Percentiles rank a stretch among this genome's conserved stretches.
Evolutionary conservation across 2,329 filamentous ascomycete species (phyloP).

Genomic region (Colletotrichum scovillei): DNA sequence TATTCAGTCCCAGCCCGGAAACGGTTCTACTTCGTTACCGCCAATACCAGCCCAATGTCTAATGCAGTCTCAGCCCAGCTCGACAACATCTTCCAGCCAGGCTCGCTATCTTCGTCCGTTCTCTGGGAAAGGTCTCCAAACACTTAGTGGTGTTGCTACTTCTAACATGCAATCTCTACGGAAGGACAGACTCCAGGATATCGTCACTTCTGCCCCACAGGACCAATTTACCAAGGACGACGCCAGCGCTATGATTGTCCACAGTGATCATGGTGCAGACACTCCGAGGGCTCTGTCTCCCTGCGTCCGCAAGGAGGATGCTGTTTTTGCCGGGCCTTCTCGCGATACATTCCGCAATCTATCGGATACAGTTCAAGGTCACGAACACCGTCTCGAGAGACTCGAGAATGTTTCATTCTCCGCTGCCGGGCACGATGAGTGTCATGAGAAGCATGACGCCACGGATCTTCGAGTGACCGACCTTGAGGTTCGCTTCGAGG

Average conservation of each 20-base stretch:
- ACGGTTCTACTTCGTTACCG: conserved; percentile 47
- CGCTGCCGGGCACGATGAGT: conserved; percentile 73
- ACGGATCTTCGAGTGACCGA: conserved; percentile 76
- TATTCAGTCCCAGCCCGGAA: conserved; percentile 52
- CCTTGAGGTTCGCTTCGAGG: conserved; percentile 72
- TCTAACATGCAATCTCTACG: conserved; percentile 46
- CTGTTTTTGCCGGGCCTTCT: conserved; percentile 39
- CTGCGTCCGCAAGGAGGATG: conserved; percentile 9
- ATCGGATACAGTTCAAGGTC: conserved; percentile 65
- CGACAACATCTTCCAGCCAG: conserved; percentile 62
- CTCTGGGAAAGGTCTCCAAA: conserved; percentile 65
- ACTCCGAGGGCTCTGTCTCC: conserved; percentile 35
- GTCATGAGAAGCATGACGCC: conserved; percentile 74
- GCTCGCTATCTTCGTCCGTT: conserved; percentile 66
- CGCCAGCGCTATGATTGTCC: conserved; percentile 41
- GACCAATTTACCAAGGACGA: conserved; percentile 38
- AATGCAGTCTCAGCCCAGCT: conserved; percentile 63
- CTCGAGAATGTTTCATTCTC: conserved; percentile 79
- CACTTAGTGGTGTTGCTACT: conserved; percentile 56
- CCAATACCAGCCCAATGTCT: conserved; percentile 63
- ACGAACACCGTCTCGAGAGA: conserved; percentile 73
- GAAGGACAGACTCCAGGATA: conserved; percentile 43
- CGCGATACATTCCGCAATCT: conserved; percentile 57
- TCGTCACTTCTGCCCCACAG: conserved; percentile 15
- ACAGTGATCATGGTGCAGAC: conserved; percentile 40